phyloP scores from a whole-genome alignment of 2,329 filamentous ascomycete species.

The Sclerotinia sclerotiorum region DNA sequence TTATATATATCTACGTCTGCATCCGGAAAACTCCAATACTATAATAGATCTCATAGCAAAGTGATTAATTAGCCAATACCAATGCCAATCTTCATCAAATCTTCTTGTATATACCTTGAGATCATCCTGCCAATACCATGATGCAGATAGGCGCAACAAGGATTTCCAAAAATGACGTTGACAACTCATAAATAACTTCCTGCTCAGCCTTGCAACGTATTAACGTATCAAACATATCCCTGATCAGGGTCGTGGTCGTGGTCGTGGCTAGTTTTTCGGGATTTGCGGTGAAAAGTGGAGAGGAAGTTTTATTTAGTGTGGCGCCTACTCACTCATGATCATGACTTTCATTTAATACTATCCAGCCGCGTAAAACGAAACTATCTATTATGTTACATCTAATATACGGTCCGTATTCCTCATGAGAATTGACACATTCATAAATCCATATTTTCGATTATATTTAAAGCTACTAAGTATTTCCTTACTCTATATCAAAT shows the following conservation, averaged over 20 bases:
- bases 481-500: too few relatives aligned
- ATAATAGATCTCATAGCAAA: background rate
- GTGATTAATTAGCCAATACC: background rate
- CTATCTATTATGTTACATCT: too few relatives aligned
- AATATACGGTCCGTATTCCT: too few relatives aligned
- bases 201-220: constrained; percentile 12
- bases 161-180: background rate
- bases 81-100: too few relatives aligned
- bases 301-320: too few relatives aligned
- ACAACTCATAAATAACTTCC: constrained; percentile 3
- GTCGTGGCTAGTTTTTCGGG: background rate
- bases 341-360: too few relatives aligned
- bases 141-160: background rate
- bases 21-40: background rate
- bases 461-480: too few relatives aligned
- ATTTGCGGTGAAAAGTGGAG: too few relatives aligned
- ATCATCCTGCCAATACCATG: background rate
- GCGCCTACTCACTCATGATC: too few relatives aligned
- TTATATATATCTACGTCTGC: background rate
- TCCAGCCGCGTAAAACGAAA: too few relatives aligned
- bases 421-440: too few relatives aligned
- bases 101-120: background rate
- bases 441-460: too few relatives aligned
- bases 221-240: background rate
- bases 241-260: background rate